Evolutionary conservation across 352 stramenopile genomes (phyloP), one percentile per base, ranked within the genome.

Genomic region (Pythium aphanidermatum): DNA sequence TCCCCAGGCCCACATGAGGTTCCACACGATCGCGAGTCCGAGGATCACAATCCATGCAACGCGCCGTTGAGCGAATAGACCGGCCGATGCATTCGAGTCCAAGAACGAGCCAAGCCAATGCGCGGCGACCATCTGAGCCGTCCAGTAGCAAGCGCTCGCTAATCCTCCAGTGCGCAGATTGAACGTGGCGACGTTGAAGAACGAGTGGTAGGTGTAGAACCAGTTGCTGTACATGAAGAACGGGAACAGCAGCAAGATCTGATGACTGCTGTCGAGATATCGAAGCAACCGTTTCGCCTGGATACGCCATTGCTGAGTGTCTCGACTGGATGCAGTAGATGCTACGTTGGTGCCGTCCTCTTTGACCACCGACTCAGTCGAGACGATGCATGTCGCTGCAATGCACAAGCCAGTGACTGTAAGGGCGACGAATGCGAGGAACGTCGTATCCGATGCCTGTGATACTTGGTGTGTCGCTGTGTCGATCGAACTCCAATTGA

Each of bases 191-290:
- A 63, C 47, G 54, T 83, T 83, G 60, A 55, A 79, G 44, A 74
- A 70, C 37, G 70, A 49, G 43, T 83, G 68, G 46, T 83, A 83
- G 27, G 60, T 74, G 59, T 83, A 83, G 45, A 83, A 83, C 65
- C 66, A 83, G 51, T 83, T 83, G 55, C 53, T 70, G 64, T 81
- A 83, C 6, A 46, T 51, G 40, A 79, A 77, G n/a, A 77, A 56
- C 17, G 68, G 71, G 7, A 81, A 41, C 30, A 83, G 37, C 10
- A 42, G 21, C 7, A 64, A 16, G 33, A 77, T 24, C 9, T 58
- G 32, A 9, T 30, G 31, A 20, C 37, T 52, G 8, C 39, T 36
- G 10, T n/a, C 12, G 10, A 49, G 23, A 25, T 57, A 63, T 23
- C 6, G n/a, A 5, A 46, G 14, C 21, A 55, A 25, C 27, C 36